Evolutionary conservation across 2,329 filamentous ascomycete genomes (phyloP), one percentile per base, ranked within the genome.

Genomic region (Epichloe baconii): DNA sequence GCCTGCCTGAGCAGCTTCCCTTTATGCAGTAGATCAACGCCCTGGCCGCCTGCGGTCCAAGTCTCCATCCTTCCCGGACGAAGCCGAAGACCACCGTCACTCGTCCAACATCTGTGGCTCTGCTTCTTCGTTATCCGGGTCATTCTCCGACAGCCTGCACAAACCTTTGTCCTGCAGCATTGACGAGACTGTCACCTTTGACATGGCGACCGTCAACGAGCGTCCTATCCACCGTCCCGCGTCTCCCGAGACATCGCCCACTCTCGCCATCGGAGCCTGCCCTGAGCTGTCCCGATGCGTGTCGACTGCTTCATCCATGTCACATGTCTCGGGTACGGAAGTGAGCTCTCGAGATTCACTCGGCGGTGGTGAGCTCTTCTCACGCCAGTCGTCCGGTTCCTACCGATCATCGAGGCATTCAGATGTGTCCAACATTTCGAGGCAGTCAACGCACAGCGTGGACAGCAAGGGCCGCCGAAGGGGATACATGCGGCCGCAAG

Each of bases 401-500:
- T 78, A 70, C 51, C 63, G 66, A 40, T 70, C 71, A 17, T 70
- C 71, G 14, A 68, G 71, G 43, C 67, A 60, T 36, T 76, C 75
- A 38, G 73, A 76, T 41, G 60, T 68, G 48, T 63, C 65, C 26
- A 58, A 55, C 41, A 53, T 58, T 15, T 71, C 70, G 26, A 68
- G 76, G 46, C 68, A 73, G 40, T 77, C 77, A 1, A 75, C 71
- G 10, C 69, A 68, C 51, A 73, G 68, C 57, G 58, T 68, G 45
- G 66, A 68, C 50, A 62, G 68, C 36, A 68, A 62, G 48, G 64
- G 66, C 21, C 73, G 81, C 54, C 77, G 87, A 60, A 79, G 89
- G 55, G 90, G 90, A 43, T 96, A 91, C 70, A 86, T 94, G 71
- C 80, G 90, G 47, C 89, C 90, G 1, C 85, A 89, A 64, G 87